Evolutionary conservation across 116 monocot species (phyloP).

Genomic region (Posidonia oceanica): DNA sequence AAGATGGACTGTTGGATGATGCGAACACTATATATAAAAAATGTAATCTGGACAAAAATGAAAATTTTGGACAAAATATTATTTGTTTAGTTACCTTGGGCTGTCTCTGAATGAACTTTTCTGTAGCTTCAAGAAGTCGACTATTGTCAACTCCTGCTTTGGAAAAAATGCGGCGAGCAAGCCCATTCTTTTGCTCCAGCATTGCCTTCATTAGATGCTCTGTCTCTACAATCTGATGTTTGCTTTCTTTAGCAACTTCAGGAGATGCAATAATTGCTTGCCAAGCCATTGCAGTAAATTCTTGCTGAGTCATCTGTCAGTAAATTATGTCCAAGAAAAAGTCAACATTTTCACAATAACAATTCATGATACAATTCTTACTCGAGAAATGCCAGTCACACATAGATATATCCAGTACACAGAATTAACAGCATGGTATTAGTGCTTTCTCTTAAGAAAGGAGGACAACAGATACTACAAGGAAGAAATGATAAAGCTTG

Average conservation of each 20-base stretch:
- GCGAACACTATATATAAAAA: too few relatives aligned
- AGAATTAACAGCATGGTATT: background rate
- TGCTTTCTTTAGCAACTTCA: conserved; percentile 92
- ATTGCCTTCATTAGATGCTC: conserved; percentile 94
- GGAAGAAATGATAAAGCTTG: background rate
- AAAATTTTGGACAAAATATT: too few relatives aligned
- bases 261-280: conserved; percentile 90
- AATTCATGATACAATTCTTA: background rate
- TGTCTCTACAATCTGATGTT: conserved; percentile 97
- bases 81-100: conserved; percentile 46
- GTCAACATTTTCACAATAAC: background rate
- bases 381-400: too few relatives aligned
- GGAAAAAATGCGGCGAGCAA: conserved; percentile 95
- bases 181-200: conserved; percentile 94
- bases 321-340: background rate
- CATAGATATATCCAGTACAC: too few relatives aligned
- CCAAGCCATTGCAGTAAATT: conserved; percentile 98
- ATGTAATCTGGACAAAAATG: too few relatives aligned
- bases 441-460: background rate
- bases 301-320: conserved; percentile 76
- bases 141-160: conserved; percentile 91
- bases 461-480: background rate
- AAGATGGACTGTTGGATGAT: too few relatives aligned
- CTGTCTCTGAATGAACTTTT: conserved; percentile 83
- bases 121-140: conserved; percentile 80